Conservation (phyloP, 257 asterid genomes). For the Solanum rostratum region DNA sequence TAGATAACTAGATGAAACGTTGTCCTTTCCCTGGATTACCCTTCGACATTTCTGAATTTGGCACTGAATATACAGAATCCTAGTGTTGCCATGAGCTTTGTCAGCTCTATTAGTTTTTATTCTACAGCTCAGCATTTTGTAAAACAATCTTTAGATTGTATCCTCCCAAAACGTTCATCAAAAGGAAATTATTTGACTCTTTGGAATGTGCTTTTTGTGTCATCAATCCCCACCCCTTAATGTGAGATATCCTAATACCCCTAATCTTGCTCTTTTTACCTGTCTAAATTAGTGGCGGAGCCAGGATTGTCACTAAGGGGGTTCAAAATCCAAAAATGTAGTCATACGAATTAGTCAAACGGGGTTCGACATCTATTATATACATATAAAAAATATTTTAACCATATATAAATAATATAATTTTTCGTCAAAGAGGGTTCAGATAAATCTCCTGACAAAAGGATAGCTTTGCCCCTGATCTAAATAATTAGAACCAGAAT, state of each 20-base stretch:
- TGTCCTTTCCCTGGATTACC: background rate
- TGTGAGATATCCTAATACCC: background rate
- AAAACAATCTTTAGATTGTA: background rate
- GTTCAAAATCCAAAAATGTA: too few species aligned
- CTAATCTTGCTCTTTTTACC: background rate
- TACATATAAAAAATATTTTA: too few species aligned
- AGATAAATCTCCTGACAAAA: too few species aligned
- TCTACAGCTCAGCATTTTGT: background rate
- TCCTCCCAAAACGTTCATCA: background rate
- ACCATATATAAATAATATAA: too few species aligned
- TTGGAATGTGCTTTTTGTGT: background rate
- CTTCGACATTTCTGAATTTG: background rate
- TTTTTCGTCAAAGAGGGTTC: too few species aligned
- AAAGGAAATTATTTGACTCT: background rate
- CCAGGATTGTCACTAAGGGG: too few species aligned
- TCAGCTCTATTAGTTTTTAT: background rate
- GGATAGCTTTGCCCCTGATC: too few species aligned
- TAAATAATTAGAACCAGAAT: background rate
- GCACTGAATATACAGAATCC: background rate
- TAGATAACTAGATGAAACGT: background rate
- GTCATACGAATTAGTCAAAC: too few species aligned
- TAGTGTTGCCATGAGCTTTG: background rate
- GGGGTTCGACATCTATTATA: too few species aligned
- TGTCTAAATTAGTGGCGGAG: too few species aligned
- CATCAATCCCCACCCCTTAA: background rate